Evolutionary conservation across 495 filamentous ascomycete species (phyloP), one percentile per base, ranked within the genome.

Genomic region (Hyaloscypha hepaticicola): DNA sequence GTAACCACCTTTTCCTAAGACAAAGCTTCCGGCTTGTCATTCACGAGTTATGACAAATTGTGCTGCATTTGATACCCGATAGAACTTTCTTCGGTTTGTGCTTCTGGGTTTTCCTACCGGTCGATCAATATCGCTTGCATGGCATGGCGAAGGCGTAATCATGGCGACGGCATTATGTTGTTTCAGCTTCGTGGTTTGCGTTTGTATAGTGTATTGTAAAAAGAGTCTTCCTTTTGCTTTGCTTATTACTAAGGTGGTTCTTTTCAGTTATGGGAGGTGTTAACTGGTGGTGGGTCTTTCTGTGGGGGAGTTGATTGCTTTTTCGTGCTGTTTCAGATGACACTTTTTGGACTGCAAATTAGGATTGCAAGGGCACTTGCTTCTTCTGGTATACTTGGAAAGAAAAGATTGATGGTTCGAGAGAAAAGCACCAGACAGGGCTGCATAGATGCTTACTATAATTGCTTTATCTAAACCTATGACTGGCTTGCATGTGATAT

Each of bases 11-110:
- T 6, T 50, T 8, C 6, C 27, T 33, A 16, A 27, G 14, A 31
- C 21, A 2, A 34, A 14, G 26, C 1, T 22, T 58, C 33, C 56
- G 6, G 11, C 27, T 16, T 58, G 24, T 55, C 56, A 58, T 25
- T 38, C 22, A 58, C 56, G 56, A 58, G 50, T 53, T 27, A 53
- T 27, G 50, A 53, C 25, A 27, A 7, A 53, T 27, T 53, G 38
- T 16, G 34, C 56, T 58, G 16, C 28, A 33, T 38, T 24, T 29
- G 56, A 58, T 58, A 58, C 56, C 56, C 56, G 56, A 58, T 58
- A 58, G 56, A 58, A 5, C 26, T 33, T 34, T 24, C 21, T 19
- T 58, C 21, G 28, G 34, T 38, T 41, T 45, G 14, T 45, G 9
- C 24, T 24, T 11, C 41, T 58, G 26, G 12, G 55, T 8, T 24